Evolutionary conservation across 768 basidiomycete species (phyloP).

Genomic region (Rubroboletus pulcherrimus): DNA sequence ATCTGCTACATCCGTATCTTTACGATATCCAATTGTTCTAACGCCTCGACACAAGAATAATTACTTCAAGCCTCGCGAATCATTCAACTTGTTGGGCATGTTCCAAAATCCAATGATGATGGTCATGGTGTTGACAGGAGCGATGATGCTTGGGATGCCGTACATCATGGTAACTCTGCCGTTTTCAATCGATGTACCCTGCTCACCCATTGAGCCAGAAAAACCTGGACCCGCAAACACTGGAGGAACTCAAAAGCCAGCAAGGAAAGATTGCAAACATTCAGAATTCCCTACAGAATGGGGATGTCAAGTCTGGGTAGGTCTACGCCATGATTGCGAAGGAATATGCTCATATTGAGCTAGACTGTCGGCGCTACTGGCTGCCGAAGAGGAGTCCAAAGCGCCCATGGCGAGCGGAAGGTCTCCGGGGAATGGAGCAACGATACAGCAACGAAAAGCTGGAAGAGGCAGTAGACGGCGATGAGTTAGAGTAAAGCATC

Average conservation of each 20-base stretch:
- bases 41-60: constrained; percentile 50
- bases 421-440: constrained; percentile 18
- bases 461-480: constrained; percentile 36
- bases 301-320: constrained; percentile 58
- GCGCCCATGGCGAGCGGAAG: constrained; percentile 20
- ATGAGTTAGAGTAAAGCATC: constrained; percentile 10
- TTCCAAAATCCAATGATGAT: constrained; percentile 84
- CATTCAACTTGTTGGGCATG: constrained; percentile 74
- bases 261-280: constrained; percentile 54
- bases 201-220: constrained; percentile 43
- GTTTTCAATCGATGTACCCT: neutral
- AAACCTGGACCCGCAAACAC: constrained; percentile 67
- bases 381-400: constrained; percentile 38
- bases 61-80: constrained; percentile 67
- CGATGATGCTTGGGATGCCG: constrained; percentile 68
- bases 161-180: constrained; percentile 59
- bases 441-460: constrained; percentile 32
- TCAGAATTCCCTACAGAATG: constrained; percentile 55
- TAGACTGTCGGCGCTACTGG: constrained; percentile 45
- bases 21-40: constrained; percentile 62
- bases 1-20: constrained; percentile 48
- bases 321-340: constrained; percentile 16
- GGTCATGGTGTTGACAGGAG: constrained; percentile 64
- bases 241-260: constrained; percentile 60
- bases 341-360: constrained; percentile 3